Percentiles rank a stretch among this genome's conserved stretches.
These are phyloP conservation scores for Mallotus nudiflorus DNA, from an alignment of 345 rosid genomes.

Conservation along the genomic window DNA sequence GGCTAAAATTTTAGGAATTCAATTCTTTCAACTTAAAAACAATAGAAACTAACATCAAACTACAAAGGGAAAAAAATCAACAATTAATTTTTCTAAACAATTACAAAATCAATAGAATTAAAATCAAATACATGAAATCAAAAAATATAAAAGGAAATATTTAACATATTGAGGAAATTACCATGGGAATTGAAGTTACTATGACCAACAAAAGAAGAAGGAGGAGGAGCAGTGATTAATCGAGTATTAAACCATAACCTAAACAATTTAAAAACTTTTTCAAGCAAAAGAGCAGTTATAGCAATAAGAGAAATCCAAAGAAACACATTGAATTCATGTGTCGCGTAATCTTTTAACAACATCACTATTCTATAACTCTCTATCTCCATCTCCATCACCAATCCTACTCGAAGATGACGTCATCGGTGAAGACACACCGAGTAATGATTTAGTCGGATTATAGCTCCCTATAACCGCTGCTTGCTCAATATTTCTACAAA, in stretches of 20 bases:
- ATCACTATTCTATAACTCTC: slow-evolving; percentile 9
- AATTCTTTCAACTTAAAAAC: too few species aligned
- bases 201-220: slow-evolving; percentile 49
- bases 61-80: too few species aligned
- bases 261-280: slow-evolving; percentile 37
- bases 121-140: not conserved
- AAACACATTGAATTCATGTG: slow-evolving; percentile 53
- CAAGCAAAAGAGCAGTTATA: slow-evolving; percentile 33
- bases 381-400: slow-evolving; percentile 13
- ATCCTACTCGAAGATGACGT: slow-evolving; percentile 31
- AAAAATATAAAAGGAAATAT: not conserved
- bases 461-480: slow-evolving; percentile 52
- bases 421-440: slow-evolving; percentile 45
- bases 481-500: slow-evolving; percentile 31
- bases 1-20: too few species aligned
- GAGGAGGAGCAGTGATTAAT: slow-evolving; percentile 54
- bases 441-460: slow-evolving; percentile 60
- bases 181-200: slow-evolving; percentile 34
- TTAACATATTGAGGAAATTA: slow-evolving; percentile 44
- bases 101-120: too few species aligned
- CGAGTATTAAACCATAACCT: slow-evolving; percentile 43
- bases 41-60: too few species aligned
- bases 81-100: too few species aligned
- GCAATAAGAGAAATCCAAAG: slow-evolving; percentile 56
- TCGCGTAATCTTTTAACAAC: slow-evolving; percentile 42